Percentiles rank a stretch among this genome's conserved stretches.
Evolutionary conservation across 495 filamentous ascomycete species (phyloP).

Genomic region (Astrothelium subdiscretum): DNA sequence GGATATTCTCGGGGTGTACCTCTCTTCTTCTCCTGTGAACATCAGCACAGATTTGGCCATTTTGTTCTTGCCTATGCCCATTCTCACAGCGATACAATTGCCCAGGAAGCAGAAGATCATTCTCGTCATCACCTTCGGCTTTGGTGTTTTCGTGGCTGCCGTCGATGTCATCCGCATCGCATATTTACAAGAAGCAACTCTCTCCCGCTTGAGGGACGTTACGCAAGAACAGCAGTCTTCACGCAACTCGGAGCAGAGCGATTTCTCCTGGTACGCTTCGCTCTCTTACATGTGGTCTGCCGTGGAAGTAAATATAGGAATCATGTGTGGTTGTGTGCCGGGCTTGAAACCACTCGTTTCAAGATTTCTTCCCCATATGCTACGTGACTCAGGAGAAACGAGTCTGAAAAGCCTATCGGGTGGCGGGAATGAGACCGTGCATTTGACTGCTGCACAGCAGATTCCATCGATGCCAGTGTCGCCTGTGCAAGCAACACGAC

Average conservation of each 20-base stretch:
- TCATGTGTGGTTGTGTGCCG: conserved; percentile 79
- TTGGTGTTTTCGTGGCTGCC: conserved; percentile 76
- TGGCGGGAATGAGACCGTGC: not conserved
- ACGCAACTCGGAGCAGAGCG: conserved; percentile 22
- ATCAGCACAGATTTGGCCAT: conserved; percentile 76
- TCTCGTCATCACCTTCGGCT: conserved; percentile 64
- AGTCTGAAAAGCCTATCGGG: conserved; percentile 14
- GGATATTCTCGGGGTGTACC: conserved; percentile 69
- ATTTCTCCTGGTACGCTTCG: conserved; percentile 65
- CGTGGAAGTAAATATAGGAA: conserved; percentile 80
- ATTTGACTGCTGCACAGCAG: conserved; percentile 12
- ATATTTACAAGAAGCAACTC: conserved; percentile 67
- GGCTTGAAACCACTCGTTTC: conserved; percentile 78
- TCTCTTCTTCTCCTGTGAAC: conserved; percentile 74
- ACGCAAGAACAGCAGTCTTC: conserved; percentile 9
- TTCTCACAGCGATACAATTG: conserved; percentile 73
- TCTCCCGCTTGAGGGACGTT: conserved; percentile 21
- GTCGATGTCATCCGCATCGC: conserved; percentile 85
- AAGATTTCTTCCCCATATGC: conserved; percentile 59
- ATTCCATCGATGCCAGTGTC: conserved; percentile 9
- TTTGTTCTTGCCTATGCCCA: conserved; percentile 73
- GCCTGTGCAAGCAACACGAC: not conserved
- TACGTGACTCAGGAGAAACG: conserved; percentile 38
- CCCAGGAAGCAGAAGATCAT: conserved; percentile 77
- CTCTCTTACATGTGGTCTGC: conserved; percentile 73